phyloP scores from a whole-genome alignment of 2,329 filamentous ascomycete species.

The Colletotrichum tofieldiae region DNA sequence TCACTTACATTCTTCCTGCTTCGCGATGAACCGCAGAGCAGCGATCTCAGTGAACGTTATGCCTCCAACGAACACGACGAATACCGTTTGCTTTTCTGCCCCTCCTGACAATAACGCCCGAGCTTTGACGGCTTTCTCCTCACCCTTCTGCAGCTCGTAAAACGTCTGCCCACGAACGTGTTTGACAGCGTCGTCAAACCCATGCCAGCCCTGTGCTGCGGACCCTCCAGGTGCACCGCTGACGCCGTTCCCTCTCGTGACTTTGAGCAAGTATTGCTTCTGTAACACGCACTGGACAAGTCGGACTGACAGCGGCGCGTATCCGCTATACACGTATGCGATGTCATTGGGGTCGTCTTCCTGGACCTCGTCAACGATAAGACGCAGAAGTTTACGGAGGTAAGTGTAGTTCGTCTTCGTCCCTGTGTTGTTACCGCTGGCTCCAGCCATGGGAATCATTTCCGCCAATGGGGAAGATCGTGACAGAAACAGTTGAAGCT shows the following conservation, averaged over 20 bases:
- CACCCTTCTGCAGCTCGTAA: conserved; percentile 91
- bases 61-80: conserved; percentile 98
- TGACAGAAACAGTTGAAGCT: conserved; percentile 87
- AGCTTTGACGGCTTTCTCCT: conserved; percentile 93
- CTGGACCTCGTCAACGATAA: conserved; percentile 97
- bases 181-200: conserved; percentile 93
- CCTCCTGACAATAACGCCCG: conserved; percentile 85
- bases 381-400: conserved; percentile 85
- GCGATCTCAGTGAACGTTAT: conserved; percentile 98
- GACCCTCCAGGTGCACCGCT: conserved; percentile 60
- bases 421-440: conserved; percentile 72
- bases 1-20: conserved; percentile 80
- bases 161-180: conserved; percentile 91
- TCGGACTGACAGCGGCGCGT: conserved; percentile 91
- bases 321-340: conserved; percentile 98
- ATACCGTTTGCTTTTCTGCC: conserved; percentile 84
- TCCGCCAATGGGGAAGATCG: conserved; percentile 83
- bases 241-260: conserved; percentile 75
- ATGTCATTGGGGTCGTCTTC: conserved; percentile 95
- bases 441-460: conserved; percentile 82
- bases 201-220: conserved; percentile 84
- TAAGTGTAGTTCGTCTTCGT: conserved; percentile 92
- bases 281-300: conserved; percentile 94
- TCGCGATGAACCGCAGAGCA: conserved; percentile 90
- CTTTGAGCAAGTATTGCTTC: conserved; percentile 84